Base-by-base conservation (phyloP, 208 protist species). In the Crithidia brevicula region DNA sequence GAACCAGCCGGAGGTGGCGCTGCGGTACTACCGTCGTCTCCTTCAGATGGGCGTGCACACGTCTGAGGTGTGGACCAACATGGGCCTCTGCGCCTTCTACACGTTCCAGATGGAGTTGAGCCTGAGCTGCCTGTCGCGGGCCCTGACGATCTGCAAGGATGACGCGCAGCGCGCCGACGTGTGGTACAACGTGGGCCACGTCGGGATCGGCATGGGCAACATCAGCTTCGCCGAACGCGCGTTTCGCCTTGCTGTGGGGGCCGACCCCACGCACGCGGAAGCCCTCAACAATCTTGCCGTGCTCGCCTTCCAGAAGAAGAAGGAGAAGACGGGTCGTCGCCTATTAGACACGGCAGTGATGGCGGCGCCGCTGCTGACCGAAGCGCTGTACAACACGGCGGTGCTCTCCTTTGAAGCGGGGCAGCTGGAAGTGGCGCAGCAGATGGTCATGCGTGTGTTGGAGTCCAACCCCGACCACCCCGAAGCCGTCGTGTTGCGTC, bases 111-210 rank as follows among this genome's bases (percentile, higher is more conserved):
- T 96, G 69, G 97, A 99, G 71, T 86, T 98, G 49, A 86, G 91
- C 16, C 85, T 99, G 9, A 86, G 79, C 66, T 98, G 94, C 72
- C 91, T 99, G 31, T 92, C 98, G 59, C 79, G 86, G 7, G 94
- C 93, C 18, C 60, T 98, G 23, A 62, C 71, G n/a, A 63, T 86
- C 20, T 87, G 89, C 54, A 63, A 65, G 23, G 86, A 97, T 22
- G 86, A 93, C 56, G 72, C 78, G 23, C 63, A 83, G 62, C 73
- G 79, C 16, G 83, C 95, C 8, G 93, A 98, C 67, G 79, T 98
- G 25, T 98, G 95, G 95, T 99, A 98, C 80, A 99, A 99, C 79
- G 91, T 99, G 64, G 95, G 95, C 8, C 94, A 98, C 68, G 80
- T 98, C 18, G 94, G 92, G 4, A 89, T 99, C 61, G 81, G 88